Base-by-base conservation (phyloP, 2,329 filamentous ascomycete genomes). In the Sporothrix pseudoabietina region DNA sequence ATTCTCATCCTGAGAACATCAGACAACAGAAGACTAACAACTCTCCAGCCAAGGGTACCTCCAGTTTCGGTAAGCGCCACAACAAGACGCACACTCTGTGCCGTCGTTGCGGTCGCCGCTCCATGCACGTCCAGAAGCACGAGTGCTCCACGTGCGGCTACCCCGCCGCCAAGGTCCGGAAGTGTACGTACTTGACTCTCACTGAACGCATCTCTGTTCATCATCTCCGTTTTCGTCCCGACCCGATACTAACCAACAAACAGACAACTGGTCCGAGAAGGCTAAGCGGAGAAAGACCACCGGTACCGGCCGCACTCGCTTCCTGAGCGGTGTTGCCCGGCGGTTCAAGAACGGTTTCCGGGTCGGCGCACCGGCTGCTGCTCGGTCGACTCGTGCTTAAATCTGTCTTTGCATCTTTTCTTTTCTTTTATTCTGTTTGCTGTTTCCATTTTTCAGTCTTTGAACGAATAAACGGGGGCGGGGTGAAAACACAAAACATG, bases 241-340 rank as follows among this genome's bases (percentile, higher is more conserved):
- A 14, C 44, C n/a, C 41, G 14, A 30, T 19, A 55, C 32, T 44
- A 70, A 74, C 57, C 69, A 16, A 30, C n/a, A 9, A 14, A 83
- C 83, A 98, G 95, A 91, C 92, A 98, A 99, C 93, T 99, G 96
- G 96, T 90, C 93, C 85, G 95, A 98, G 91, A 99, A 99, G 93
- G 95, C 94, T 82, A 98, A 98, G 94, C 90, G 96, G 86, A 97
- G 96, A 92, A 98, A 98, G 94, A 98, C 95, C 83, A 95, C 93
- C 84, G 96, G 96, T 82, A 95, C 94, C 83, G 96, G 96, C 85
- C 93, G 96, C 86, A 96, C 94, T 91, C 91, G 94, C 84, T 93
- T 94, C 88, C 90, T 99, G 84, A 97, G 97, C 90, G 89, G 89
- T 82, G 91, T 99, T 83, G 88, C 94, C 83, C 92, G 96, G 85